These are phyloP conservation scores for Jasminum sambac DNA, from an alignment of 257 asterid species.

Conservation along the genomic window DNA sequence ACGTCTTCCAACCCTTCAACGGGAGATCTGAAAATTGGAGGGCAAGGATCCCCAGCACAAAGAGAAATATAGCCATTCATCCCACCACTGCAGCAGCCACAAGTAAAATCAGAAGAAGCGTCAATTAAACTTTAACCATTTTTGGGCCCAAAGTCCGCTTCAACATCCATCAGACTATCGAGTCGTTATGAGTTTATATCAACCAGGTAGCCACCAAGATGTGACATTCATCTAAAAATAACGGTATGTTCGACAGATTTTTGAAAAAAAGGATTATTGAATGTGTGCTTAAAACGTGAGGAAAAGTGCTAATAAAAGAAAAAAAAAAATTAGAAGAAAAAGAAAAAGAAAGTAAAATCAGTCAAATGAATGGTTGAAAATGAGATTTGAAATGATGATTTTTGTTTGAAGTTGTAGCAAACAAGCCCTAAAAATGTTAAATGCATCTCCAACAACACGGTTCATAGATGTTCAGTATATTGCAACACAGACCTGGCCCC, in stretches of 20 bases:
- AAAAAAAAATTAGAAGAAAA: too few species aligned
- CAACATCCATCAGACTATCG: background rate
- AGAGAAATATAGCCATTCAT: conserved; percentile 94
- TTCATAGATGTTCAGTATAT: conserved; percentile 4
- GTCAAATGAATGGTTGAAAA: too few species aligned
- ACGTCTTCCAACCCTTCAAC: conserved; percentile 82
- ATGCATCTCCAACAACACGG: background rate
- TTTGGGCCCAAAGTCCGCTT: conserved; percentile 18
- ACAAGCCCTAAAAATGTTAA: background rate
- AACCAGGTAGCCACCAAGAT: background rate
- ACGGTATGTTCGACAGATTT: too few species aligned
- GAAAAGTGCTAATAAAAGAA: too few species aligned
- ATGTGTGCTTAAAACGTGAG: too few species aligned
- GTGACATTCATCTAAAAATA: background rate
- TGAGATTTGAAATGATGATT: too few species aligned
- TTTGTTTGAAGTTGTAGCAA: too few species aligned
- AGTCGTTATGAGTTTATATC: too few species aligned
- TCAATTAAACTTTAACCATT: conserved; percentile 22
- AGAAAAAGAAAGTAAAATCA: too few species aligned
- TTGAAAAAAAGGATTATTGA: too few species aligned
- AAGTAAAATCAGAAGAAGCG: conserved; percentile 38
- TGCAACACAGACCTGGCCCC: conserved; percentile 70
- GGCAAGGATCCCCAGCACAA: conserved; percentile 92
- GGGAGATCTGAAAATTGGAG: conserved; percentile 94
- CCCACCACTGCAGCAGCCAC: conserved; percentile 81